phyloP scores from a whole-genome alignment of 2,329 filamentous ascomycete species.

The Aquanectria penicillioides region DNA sequence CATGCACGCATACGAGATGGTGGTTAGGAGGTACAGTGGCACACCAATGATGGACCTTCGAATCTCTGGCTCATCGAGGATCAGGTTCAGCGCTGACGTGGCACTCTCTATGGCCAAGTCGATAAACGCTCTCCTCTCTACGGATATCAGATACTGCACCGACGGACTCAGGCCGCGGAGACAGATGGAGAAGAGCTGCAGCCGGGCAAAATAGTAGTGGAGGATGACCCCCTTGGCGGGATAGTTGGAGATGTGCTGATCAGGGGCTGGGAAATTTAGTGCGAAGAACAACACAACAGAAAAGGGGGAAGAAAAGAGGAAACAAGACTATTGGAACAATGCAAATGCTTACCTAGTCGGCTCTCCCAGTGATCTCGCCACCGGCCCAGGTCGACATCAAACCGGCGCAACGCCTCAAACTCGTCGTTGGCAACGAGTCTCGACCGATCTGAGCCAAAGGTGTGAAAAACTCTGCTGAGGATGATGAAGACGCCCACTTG shows the following conservation, averaged over 20 bases:
- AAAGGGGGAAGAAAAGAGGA: too few relatives aligned
- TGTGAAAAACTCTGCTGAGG: conserved; percentile 65
- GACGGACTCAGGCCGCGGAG: conserved; percentile 47
- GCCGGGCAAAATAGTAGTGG: conserved; percentile 61
- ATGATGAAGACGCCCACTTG: conserved; percentile 70
- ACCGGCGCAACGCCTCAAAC: conserved; percentile 45
- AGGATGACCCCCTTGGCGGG: conserved; percentile 60
- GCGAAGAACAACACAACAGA: too few relatives aligned
- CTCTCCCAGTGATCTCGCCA: conserved; percentile 51
- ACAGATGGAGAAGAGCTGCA: conserved; percentile 61
- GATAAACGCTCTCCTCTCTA: conserved; percentile 56
- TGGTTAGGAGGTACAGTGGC: conserved; percentile 46
- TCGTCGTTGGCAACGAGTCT: conserved; percentile 44
- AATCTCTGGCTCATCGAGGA: conserved; percentile 45
- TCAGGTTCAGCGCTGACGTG: conserved; percentile 42
- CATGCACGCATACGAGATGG: conserved; percentile 45
- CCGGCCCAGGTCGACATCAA: conserved; percentile 45
- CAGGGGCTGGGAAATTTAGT: too few relatives aligned
- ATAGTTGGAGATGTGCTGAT: conserved; percentile 57
- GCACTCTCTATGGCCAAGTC: conserved; percentile 51
- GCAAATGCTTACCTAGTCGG: conserved; percentile 43
- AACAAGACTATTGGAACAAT: too few relatives aligned
- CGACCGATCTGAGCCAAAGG: conserved; percentile 66
- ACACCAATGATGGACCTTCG: conserved; percentile 44
- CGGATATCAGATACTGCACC: conserved; percentile 53